Percentiles rank a stretch among this genome's conserved stretches.
phyloP scores from a whole-genome alignment of 2,329 filamentous ascomycete species.

The Coniosporium tulheliwenetii region DNA sequence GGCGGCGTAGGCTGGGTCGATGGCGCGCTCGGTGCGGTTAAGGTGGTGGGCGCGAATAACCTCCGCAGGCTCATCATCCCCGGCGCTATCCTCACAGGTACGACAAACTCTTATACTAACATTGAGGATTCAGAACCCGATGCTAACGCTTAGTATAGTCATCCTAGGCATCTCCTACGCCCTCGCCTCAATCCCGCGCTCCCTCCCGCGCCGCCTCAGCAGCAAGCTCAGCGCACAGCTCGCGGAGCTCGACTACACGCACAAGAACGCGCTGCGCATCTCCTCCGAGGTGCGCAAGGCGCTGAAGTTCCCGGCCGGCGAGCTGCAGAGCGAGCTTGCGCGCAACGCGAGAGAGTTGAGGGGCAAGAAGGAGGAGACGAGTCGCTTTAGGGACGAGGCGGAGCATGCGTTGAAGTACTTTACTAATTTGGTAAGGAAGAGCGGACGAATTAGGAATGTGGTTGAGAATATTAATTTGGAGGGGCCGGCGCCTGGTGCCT shows the following conservation, averaged over 20 bases:
- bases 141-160: slow-evolving; percentile 29
- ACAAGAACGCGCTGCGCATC: slow-evolving; percentile 74
- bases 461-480: slow-evolving; percentile 38
- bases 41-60: slow-evolving; percentile 66
- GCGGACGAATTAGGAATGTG: slow-evolving; percentile 29
- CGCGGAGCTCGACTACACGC: slow-evolving; percentile 75
- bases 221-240: slow-evolving; percentile 74
- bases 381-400: slow-evolving; percentile 68
- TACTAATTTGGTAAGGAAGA: slow-evolving; percentile 59
- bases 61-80: slow-evolving; percentile 68
- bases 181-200: slow-evolving; percentile 73
- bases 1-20: slow-evolving; percentile 83
- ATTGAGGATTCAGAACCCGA: neutral
- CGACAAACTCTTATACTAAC: slow-evolving; percentile 18
- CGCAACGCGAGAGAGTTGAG: slow-evolving; percentile 70
- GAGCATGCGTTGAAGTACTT: slow-evolving; percentile 86
- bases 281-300: slow-evolving; percentile 76
- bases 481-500: slow-evolving; percentile 29
- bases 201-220: slow-evolving; percentile 71
- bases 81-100: slow-evolving; percentile 63
- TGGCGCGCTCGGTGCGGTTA: slow-evolving; percentile 66
- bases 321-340: slow-evolving; percentile 68
- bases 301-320: slow-evolving; percentile 73
- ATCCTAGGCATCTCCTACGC: slow-evolving; percentile 65
- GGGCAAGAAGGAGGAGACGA: slow-evolving; percentile 66